These are phyloP conservation scores for Chara braunii DNA, from an alignment of 139 green algal genomes.

Conservation along the genomic window DNA sequence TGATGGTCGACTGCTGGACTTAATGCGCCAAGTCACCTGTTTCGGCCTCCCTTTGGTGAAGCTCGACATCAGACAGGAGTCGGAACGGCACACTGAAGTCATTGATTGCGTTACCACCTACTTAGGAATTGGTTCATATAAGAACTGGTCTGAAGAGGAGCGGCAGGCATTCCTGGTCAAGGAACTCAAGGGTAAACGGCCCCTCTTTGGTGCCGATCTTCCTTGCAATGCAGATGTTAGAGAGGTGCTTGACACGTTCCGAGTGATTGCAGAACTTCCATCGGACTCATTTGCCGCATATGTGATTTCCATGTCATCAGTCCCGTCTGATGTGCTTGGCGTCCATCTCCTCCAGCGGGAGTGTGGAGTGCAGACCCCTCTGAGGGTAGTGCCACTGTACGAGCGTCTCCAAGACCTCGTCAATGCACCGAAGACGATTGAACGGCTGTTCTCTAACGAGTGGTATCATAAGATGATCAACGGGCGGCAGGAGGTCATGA, in stretches of 20 bases:
- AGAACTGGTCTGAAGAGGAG: constrained; percentile 79
- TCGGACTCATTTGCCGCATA: constrained; percentile 71
- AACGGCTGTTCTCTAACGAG: constrained; percentile 44
- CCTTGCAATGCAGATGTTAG: constrained; percentile 64
- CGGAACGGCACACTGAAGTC: constrained; percentile 68
- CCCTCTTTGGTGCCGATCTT: constrained; percentile 76
- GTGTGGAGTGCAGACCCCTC: constrained; percentile 40
- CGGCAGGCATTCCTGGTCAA: constrained; percentile 65
- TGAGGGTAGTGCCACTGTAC: constrained; percentile 91
- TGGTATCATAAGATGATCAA: constrained; percentile 58
- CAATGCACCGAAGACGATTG: constrained; percentile 46
- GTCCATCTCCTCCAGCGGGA: constrained; percentile 92
- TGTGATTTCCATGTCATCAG: constrained; percentile 82
- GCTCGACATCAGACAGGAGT: constrained; percentile 91
- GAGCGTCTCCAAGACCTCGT: constrained; percentile 87
- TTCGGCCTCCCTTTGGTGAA: constrained; percentile 81
- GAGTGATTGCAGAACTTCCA: constrained; percentile 14
- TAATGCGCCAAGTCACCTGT: constrained; percentile 59
- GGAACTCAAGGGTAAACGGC: constrained; percentile 70
- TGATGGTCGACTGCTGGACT: constrained; percentile 82
- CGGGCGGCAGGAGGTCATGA: constrained; percentile 83
- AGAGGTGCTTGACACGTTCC: constrained; percentile 82
- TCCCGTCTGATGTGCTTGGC: constrained; percentile 78
- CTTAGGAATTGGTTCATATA: constrained; percentile 74
- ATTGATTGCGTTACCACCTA: constrained; percentile 78